Conservation (phyloP, 108 stramenopile genomes). For the Cyclostephanos tholiformis region DNA sequence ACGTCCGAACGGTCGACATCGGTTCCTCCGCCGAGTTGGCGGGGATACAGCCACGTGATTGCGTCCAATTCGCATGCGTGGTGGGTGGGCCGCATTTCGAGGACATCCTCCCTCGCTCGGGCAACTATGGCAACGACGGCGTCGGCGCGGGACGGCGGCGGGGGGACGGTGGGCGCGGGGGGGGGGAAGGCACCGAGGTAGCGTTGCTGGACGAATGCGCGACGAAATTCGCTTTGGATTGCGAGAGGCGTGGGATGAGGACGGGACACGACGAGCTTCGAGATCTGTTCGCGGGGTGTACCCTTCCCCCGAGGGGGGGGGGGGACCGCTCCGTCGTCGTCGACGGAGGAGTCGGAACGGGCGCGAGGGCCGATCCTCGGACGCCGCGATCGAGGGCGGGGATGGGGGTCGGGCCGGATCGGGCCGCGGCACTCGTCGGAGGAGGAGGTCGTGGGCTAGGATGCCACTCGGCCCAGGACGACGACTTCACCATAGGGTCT, state of each 20-base stretch:
- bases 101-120: background rate
- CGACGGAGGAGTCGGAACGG: background rate
- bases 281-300: slow-evolving; percentile 50
- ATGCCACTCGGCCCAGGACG: slow-evolving; percentile 3
- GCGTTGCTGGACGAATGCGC: slow-evolving; percentile 25
- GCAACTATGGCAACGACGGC: background rate
- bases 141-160: background rate
- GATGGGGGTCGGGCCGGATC: too few relatives aligned
- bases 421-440: too few relatives aligned
- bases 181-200: background rate
- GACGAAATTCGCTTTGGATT: slow-evolving; percentile 58
- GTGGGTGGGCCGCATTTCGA: slow-evolving; percentile 50
- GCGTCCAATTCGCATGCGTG: slow-evolving; percentile 80
- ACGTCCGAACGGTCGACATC: slow-evolving; percentile 66
- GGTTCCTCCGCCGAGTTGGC: slow-evolving; percentile 51
- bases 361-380: background rate
- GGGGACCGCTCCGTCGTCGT: too few relatives aligned
- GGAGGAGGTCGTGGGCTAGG: too few relatives aligned
- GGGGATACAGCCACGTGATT: slow-evolving; percentile 72
- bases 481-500: slow-evolving; percentile 41
- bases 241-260: slow-evolving; percentile 72
- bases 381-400: too few relatives aligned
- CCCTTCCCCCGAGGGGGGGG: slow-evolving; percentile 26
- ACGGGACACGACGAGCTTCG: slow-evolving; percentile 71
- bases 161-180: background rate